A percentile compares a stretch with the other conserved stretches of the same genome.
Conservation (phyloP, 2,329 filamentous ascomycete species). For the Sordariomycetes sp. region DNA sequence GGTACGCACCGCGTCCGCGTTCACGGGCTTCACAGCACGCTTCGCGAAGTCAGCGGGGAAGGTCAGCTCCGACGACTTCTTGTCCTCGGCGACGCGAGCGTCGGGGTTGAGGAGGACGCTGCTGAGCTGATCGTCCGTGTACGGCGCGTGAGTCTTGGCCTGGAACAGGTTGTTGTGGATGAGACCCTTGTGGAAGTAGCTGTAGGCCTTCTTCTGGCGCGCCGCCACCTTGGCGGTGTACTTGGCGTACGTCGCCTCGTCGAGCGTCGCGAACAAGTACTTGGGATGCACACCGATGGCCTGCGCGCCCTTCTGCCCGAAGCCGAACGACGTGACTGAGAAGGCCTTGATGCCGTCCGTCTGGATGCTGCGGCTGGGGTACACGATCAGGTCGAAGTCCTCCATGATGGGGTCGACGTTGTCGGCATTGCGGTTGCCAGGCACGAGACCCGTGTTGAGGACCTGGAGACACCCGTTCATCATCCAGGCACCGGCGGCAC, state of each 20-base stretch:
- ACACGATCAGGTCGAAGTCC: conserved; percentile 95
- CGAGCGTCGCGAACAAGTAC: conserved; percentile 90
- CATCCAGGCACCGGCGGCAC: conserved; percentile 99
- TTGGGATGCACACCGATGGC: conserved; percentile 93
- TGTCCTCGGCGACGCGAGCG: conserved; percentile 72
- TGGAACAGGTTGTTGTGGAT: conserved; percentile 98
- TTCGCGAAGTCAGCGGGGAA: conserved; percentile 62
- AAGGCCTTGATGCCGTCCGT: conserved; percentile 98
- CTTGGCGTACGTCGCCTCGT: conserved; percentile 64
- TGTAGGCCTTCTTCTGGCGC: conserved; percentile 96
- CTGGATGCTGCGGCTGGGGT: conserved; percentile 88
- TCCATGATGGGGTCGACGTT: conserved; percentile 96
- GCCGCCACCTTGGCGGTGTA: conserved; percentile 85
- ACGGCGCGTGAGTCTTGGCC: conserved; percentile 84
- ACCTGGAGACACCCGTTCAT: conserved; percentile 96
- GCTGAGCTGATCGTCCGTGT: conserved; percentile 75
- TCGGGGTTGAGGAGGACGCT: conserved; percentile 89
- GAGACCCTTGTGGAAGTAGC: conserved; percentile 95
- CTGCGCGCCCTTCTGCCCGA: conserved; percentile 97
- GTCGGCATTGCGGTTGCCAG: conserved; percentile 95
- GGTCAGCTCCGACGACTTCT: conserved; percentile 69
- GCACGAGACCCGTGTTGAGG: conserved; percentile 84
- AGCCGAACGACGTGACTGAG: conserved; percentile 97
- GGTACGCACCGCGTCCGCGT: conserved; percentile 38
- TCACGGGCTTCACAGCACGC: conserved; percentile 41